Evolutionary conservation across 2,329 filamentous ascomycete genomes (phyloP).

Genomic region (Claviceps sp.): DNA sequence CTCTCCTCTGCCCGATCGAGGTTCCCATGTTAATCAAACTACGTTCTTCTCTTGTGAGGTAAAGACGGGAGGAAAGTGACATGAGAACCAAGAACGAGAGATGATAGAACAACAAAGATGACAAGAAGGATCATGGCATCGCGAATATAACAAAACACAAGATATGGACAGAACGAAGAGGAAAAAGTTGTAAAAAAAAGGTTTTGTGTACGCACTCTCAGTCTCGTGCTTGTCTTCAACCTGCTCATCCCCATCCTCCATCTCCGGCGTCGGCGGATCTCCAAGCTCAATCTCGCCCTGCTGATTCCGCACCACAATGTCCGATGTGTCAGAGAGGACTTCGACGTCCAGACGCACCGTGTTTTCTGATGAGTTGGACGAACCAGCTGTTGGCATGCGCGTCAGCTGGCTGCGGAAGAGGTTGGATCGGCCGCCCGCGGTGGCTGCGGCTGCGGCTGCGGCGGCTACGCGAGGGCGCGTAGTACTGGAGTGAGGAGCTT

Average conservation of each 20-base stretch:
- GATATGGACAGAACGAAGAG: not conserved
- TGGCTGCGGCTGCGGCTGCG: conserved; percentile 1
- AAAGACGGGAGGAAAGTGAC: not conserved
- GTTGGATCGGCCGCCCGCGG: conserved; percentile 21
- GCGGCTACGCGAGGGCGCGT: conserved; percentile 1
- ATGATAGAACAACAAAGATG: too few relatives aligned
- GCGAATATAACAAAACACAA: not conserved
- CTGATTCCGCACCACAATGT: conserved; percentile 50
- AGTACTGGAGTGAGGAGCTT: not conserved
- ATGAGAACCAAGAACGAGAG: too few relatives aligned
- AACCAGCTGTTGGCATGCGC: conserved; percentile 37
- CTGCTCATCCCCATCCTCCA: conserved; percentile 42
- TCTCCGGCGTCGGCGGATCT: conserved; percentile 38
- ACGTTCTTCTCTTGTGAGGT: not conserved
- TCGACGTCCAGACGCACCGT: conserved; percentile 36
- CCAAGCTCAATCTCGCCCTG: conserved; percentile 50
- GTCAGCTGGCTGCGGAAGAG: conserved; percentile 48
- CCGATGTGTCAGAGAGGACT: conserved; percentile 29
- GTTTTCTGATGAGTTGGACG: conserved; percentile 25
- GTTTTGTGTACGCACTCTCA: conserved; percentile 30
- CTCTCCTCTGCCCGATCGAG: conserved; percentile 34
- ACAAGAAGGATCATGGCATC: not conserved
- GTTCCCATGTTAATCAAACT: not conserved
- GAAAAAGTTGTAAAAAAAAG: too few relatives aligned
- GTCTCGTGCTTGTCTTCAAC: conserved; percentile 45